Evolutionary conservation across 768 basidiomycete species (phyloP).

Genomic region (Phanerochaete carnosa): DNA sequence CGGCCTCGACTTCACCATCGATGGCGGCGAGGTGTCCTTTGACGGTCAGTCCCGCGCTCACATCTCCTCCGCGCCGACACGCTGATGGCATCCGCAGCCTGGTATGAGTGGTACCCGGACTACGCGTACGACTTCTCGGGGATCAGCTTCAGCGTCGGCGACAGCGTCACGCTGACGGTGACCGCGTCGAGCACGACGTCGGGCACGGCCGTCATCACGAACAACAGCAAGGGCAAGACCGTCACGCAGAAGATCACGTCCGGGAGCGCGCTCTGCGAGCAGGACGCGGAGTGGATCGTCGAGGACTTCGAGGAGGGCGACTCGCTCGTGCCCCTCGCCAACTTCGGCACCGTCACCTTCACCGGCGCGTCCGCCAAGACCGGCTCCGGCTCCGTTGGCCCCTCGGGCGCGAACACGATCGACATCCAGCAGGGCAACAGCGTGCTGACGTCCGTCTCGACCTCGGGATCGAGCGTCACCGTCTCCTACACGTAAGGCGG

Average conservation of each 20-base stretch:
- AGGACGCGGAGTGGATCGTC: constrained; percentile 32
- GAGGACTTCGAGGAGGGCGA: constrained; percentile 8
- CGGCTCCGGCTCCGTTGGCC: constrained; percentile 20
- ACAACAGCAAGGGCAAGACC: constrained; percentile 18
- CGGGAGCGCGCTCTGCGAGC: constrained; percentile 17
- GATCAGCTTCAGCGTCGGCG: constrained; percentile 14
- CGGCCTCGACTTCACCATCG: constrained; percentile 27
- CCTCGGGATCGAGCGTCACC: constrained; percentile 20
- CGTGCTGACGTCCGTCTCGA: constrained; percentile 28
- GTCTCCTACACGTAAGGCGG: constrained; percentile 20
- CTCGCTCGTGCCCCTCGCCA: constrained; percentile 28
- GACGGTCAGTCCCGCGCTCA: constrained; percentile 19
- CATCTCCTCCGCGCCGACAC: background rate
- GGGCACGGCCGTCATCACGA: constrained; percentile 22
- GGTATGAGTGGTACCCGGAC: constrained; percentile 30
- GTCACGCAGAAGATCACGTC: constrained; percentile 24
- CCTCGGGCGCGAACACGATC: constrained; percentile 25
- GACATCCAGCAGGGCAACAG: constrained; percentile 31
- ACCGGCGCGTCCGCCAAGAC: constrained; percentile 26
- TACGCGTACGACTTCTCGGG: constrained; percentile 25
- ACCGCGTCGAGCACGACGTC: constrained; percentile 4
- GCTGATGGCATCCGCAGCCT: constrained; percentile 3
- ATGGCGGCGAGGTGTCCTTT: constrained; percentile 16
- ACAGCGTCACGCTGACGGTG: background rate
- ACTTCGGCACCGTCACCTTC: constrained; percentile 32